These are phyloP conservation scores for Hemisphaericaspora xylofermentans DNA, from an alignment of 1,139 yeast genomes.

Conservation along the genomic window DNA sequence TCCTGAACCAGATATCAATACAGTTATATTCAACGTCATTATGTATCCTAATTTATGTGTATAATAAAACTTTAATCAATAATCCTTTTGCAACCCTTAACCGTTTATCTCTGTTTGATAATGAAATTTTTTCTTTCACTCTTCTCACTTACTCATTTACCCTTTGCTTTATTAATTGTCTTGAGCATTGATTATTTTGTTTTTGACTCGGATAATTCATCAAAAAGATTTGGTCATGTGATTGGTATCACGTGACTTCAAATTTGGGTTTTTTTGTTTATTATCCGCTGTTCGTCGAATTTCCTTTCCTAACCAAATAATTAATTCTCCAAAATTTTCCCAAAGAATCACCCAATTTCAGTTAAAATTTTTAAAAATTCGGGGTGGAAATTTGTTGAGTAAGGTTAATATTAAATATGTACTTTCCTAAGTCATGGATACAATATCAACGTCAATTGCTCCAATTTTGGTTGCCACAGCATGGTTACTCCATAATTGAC, in stretches of 20 bases:
- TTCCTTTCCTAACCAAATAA: too few relatives aligned
- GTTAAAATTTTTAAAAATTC: background rate
- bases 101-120: background rate
- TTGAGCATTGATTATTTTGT: background rate
- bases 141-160: background rate
- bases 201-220: background rate
- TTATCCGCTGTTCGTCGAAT: too few relatives aligned
- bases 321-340: background rate
- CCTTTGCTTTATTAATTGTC: too few relatives aligned
- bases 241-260: background rate
- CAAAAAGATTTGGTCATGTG: background rate
- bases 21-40: constrained; percentile 48
- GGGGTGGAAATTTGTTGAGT: too few relatives aligned
- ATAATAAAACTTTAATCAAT: background rate
- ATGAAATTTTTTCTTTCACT: constrained; percentile 2
- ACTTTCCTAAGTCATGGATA: too few relatives aligned
- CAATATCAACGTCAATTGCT: too few relatives aligned
- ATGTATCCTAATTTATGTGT: background rate
- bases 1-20: constrained; percentile 91
- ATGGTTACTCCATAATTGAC: too few relatives aligned
- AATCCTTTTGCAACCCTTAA: background rate
- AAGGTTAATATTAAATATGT: too few relatives aligned
- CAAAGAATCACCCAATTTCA: background rate
- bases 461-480: too few relatives aligned
- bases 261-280: background rate